phyloP scores from a whole-genome alignment of 495 filamentous ascomycete species.

The Penicillium crystallinum region DNA sequence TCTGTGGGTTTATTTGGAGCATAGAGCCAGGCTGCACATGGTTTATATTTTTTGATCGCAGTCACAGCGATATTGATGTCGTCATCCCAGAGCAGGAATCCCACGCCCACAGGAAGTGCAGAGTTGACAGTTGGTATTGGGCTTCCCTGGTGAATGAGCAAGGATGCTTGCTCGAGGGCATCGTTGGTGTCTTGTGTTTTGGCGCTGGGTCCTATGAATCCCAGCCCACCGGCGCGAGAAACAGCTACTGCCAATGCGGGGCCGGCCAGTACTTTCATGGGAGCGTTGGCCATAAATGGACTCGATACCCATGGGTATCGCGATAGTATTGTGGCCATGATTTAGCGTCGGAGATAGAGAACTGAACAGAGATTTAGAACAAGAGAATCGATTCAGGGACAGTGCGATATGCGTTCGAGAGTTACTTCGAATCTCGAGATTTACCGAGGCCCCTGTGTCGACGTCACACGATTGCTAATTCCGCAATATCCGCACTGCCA shows the following conservation, averaged over 20 bases:
- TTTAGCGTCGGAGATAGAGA: neutral
- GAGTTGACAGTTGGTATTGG: conserved; percentile 11
- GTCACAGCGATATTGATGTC: conserved; percentile 39
- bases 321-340: conserved; percentile 19
- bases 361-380: neutral
- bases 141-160: conserved; percentile 15
- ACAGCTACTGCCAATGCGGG: conserved; percentile 54
- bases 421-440: neutral
- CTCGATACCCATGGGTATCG: conserved; percentile 58
- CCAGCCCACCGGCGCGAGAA: conserved; percentile 62
- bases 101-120: conserved; percentile 56
- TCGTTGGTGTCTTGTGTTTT: conserved; percentile 29
- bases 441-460: conserved; percentile 1
- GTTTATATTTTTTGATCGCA: conserved; percentile 43
- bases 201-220: conserved; percentile 41
- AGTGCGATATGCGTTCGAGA: neutral
- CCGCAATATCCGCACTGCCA: neutral
- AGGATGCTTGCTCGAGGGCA: conserved; percentile 33
- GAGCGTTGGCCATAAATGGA: conserved; percentile 63
- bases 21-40: conserved; percentile 68
- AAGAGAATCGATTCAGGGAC: neutral
- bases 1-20: conserved; percentile 48
- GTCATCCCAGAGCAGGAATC: conserved; percentile 56
- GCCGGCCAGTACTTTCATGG: conserved; percentile 67
- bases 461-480: neutral